Evolutionary conservation across 306 rosid species (phyloP), one percentile per base, ranked within the genome.

Genomic region (Vigna hirtella): DNA sequence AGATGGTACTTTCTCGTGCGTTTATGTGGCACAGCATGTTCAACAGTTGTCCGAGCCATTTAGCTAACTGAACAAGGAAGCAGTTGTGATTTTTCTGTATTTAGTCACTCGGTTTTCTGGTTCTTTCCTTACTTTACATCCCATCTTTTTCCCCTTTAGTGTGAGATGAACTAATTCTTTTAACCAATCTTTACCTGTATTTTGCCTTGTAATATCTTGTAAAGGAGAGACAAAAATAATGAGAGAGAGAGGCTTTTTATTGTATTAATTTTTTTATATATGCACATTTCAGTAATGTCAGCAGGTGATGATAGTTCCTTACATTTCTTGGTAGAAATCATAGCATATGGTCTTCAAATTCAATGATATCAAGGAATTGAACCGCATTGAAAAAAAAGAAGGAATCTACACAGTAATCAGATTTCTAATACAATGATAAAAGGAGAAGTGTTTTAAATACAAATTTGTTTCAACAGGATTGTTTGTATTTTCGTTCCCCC

Each of bases 11-110:
- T 48, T 96, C 98, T 50, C 93, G 98, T 51, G 99, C 98, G 56
- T 93, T 86, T 85, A 90, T 96, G 97, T 96, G 99, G 98, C 96
- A 96, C 89, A 93, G 90, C 86, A 91, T 96, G 98, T 96, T 96
- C 90, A 96, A 93, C 86, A 88, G 84, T 82, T 93, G 91, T 70
- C 99, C 98, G 0, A 96, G 97, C 77, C 99, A 96, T 87, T 87
- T 96, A 63, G 90, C 98, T 83, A 85, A 88, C 79, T 91, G 68
- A 87, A 14, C 67, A 28, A 11, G 64, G 68, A 83, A 49, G 4
- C 28, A 18, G 4, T 20, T 70, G 53, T 59, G 76, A 32, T 48
- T 49, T 77, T 76, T 79, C 63, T 59, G 66, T 77, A 66, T 80
- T 79, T 77, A 70, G 42, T 57, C 22, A 9, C 61, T 73, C n/a